phyloP scores from a whole-genome alignment of 2,329 filamentous ascomycete species.

The Penicillium palitans region DNA sequence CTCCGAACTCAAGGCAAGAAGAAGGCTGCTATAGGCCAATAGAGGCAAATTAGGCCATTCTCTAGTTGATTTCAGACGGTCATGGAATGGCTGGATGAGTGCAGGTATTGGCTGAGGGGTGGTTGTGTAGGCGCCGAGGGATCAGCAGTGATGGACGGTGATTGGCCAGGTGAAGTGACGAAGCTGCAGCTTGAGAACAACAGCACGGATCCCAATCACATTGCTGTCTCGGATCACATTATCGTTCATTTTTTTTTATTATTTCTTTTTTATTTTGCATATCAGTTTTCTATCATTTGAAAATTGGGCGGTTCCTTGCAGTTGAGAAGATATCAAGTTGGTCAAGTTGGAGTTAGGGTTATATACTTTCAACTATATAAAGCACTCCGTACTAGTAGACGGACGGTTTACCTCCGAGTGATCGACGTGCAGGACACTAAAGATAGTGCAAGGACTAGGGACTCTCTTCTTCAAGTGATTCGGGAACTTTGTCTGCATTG shows the following conservation, averaged over 20 bases:
- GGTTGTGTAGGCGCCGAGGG: conserved; percentile 24
- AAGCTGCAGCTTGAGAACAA: conserved; percentile 28
- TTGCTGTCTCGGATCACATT: conserved; percentile 15
- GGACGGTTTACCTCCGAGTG: neutral
- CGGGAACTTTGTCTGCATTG: conserved; percentile 25
- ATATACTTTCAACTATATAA: neutral
- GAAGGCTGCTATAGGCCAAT: neutral
- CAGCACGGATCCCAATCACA: conserved; percentile 30
- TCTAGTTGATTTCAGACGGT: neutral
- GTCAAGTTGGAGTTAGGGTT: neutral
- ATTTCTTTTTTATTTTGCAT: neutral
- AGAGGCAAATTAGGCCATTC: neutral
- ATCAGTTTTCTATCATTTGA: neutral
- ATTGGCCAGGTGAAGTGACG: conserved; percentile 27
- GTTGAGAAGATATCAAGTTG: neutral
- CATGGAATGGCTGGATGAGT: neutral
- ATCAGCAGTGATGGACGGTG: conserved; percentile 21
- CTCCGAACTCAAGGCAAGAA: neutral
- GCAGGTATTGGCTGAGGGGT: conserved; percentile 18
- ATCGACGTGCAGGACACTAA: conserved; percentile 8
- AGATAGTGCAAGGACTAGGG: neutral
- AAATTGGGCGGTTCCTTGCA: conserved; percentile 7
- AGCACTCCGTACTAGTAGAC: neutral
- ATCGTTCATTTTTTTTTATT: neutral
- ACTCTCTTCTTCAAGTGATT: conserved; percentile 22